A percentile compares a stretch with the other conserved stretches of the same genome.
These are phyloP conservation scores for Dactylorhiza incarnata DNA, from an alignment of 106 monocot species.

Conservation along the genomic window DNA sequence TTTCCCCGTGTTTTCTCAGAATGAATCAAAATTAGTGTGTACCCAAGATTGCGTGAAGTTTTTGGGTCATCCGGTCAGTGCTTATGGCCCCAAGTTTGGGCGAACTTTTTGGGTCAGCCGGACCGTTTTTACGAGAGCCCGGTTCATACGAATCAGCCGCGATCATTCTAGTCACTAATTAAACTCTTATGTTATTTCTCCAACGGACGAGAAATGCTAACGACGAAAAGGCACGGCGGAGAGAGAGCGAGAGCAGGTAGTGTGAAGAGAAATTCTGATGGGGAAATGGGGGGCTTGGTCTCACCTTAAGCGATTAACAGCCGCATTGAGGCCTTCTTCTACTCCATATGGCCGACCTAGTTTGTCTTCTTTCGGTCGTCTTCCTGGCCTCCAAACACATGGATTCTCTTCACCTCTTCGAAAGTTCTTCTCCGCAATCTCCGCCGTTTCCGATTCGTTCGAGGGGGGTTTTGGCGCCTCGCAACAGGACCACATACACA, in stretches of 20 bases:
- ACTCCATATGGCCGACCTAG: background rate
- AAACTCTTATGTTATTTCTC: no score
- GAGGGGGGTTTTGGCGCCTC: constrained; percentile 8
- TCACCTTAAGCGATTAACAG: constrained; percentile 11
- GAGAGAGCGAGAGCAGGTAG: background rate
- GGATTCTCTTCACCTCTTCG: background rate
- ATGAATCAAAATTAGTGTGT: no score
- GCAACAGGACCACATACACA: constrained; percentile 8
- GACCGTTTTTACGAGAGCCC: no score
- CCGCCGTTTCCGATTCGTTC: constrained; percentile 18
- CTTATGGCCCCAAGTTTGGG: no score
- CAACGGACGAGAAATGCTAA: no score
- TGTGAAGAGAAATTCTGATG: constrained; percentile 7
- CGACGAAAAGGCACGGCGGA: no score
- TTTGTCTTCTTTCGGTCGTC: background rate
- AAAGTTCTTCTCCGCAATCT: constrained; percentile 21
- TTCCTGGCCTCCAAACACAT: background rate
- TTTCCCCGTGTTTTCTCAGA: no score
- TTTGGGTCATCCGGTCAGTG: no score
- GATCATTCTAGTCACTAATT: no score
- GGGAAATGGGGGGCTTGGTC: constrained; percentile 16
- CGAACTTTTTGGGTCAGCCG: no score
- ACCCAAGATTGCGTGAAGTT: no score
- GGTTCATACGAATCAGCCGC: no score
- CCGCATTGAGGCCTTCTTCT: background rate